Conservation (phyloP, 352 stramenopile species). For the Phytophthora boehmeriae region DNA sequence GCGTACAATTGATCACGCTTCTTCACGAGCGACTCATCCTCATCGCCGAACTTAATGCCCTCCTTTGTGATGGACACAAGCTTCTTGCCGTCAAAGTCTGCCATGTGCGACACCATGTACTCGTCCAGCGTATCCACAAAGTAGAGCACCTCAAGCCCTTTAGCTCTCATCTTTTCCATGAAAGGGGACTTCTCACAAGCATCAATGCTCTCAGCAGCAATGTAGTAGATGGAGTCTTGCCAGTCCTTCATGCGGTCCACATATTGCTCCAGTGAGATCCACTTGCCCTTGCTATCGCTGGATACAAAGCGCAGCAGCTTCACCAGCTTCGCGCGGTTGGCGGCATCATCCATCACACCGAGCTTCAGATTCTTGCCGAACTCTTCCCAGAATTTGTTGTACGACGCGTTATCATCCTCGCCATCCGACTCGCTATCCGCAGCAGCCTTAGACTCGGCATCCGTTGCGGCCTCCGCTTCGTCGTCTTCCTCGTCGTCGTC, state of each 20-base stretch:
- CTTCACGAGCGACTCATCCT: conserved; percentile 96
- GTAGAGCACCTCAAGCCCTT: conserved; percentile 98
- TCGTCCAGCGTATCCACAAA: conserved; percentile 99
- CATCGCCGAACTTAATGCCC: conserved; percentile 98
- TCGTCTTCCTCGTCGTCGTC: conserved; percentile 62
- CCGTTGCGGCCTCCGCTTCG: conserved; percentile 50
- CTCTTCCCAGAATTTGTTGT: conserved; percentile 98
- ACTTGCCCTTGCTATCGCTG: conserved; percentile 92
- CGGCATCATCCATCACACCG: conserved; percentile 97
- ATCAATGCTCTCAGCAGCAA: conserved; percentile 95
- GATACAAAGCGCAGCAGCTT: conserved; percentile 98
- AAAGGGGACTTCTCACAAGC: conserved; percentile 96
- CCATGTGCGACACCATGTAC: conserved; percentile 96
- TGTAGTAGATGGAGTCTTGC: conserved; percentile 99
- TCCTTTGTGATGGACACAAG: conserved; percentile 98
- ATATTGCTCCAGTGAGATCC: conserved; percentile 96
- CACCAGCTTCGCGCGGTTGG: conserved; percentile 94
- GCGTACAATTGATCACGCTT: conserved; percentile 97
- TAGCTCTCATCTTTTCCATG: conserved; percentile 96
- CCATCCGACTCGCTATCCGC: conserved; percentile 42
- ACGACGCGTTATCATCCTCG: conserved; percentile 82
- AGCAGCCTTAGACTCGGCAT: conserved; percentile 65
- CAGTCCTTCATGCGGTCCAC: conserved; percentile 98
- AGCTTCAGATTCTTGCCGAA: conserved; percentile 99
- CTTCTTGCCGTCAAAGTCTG: conserved; percentile 95